A percentile compares a stretch with the other conserved stretches of the same genome.
These are phyloP conservation scores for Emericellopsis atlantica DNA, from an alignment of 2,329 filamentous ascomycete species.

Conservation along the genomic window DNA sequence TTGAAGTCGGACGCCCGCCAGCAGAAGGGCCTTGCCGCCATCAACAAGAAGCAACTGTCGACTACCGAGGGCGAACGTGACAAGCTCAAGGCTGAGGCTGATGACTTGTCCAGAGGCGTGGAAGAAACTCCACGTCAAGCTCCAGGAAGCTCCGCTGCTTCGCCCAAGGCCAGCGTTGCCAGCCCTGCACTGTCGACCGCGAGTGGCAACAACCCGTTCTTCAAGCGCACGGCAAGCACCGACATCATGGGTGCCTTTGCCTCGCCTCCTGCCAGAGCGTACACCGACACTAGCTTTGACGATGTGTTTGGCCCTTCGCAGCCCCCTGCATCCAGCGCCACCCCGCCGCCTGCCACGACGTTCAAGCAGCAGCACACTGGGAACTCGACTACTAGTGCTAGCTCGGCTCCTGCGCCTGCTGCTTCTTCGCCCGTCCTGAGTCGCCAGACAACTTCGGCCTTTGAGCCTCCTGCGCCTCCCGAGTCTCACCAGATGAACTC, in stretches of 20 bases:
- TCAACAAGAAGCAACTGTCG: constrained; percentile 94
- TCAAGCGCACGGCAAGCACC: constrained; percentile 55
- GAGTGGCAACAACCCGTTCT: constrained; percentile 90
- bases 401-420: constrained; percentile 39
- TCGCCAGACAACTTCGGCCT: constrained; percentile 46
- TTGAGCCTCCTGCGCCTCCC: constrained; percentile 49
- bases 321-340: constrained; percentile 26
- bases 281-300: constrained; percentile 63
- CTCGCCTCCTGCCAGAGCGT: constrained; percentile 31
- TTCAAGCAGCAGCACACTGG: constrained; percentile 44
- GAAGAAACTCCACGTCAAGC: constrained; percentile 44
- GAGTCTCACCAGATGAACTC: constrained; percentile 70
- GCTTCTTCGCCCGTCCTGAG: constrained; percentile 49
- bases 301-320: constrained; percentile 72
- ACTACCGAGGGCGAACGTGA: constrained; percentile 85
- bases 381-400: constrained; percentile 37
- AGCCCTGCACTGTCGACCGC: constrained; percentile 58
- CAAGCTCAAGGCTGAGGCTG: constrained; percentile 70
- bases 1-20: constrained; percentile 83
- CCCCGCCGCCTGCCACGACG: constrained; percentile 23
- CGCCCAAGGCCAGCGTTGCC: constrained; percentile 36
- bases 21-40: constrained; percentile 90
- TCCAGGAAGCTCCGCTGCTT: constrained; percentile 35
- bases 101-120: constrained; percentile 50
- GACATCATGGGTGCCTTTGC: constrained; percentile 44